Conservation (phyloP, 148 eudicot species). For the Dianthus caryophyllus region DNA sequence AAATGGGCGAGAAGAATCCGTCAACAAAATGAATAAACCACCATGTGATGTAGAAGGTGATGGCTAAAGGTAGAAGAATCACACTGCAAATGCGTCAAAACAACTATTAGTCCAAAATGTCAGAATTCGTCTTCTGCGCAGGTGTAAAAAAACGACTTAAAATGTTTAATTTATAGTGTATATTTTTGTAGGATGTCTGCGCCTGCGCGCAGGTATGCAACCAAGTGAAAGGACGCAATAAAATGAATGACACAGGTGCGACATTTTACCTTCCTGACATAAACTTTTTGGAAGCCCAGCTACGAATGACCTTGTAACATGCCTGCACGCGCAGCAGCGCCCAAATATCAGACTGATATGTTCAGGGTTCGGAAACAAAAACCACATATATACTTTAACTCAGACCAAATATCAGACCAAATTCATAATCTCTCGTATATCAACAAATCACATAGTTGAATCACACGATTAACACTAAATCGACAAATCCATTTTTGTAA, state of each 20-base stretch:
- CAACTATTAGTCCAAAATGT: background rate
- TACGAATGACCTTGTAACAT: slow-evolving; percentile 54
- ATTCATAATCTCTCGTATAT: no score
- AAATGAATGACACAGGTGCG: background rate
- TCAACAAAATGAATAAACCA: slow-evolving; percentile 74
- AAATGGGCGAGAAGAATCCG: slow-evolving; percentile 71
- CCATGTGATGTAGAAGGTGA: slow-evolving; percentile 71
- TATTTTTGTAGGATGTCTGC: background rate
- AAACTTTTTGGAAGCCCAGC: slow-evolving; percentile 72
- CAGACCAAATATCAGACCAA: no score
- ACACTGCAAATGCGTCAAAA: slow-evolving; percentile 44
- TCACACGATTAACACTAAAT: no score
- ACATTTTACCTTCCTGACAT: slow-evolving; percentile 63
- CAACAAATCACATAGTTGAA: no score
- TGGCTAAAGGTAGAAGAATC: slow-evolving; percentile 62
- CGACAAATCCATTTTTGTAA: no score
- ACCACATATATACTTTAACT: no score
- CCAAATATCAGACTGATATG: slow-evolving; percentile 1
- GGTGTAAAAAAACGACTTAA: no score
- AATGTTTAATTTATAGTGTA: no score
- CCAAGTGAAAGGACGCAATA: background rate
- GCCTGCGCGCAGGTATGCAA: no score
- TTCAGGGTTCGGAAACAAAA: no score
- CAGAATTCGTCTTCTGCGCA: no score
- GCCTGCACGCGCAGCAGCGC: slow-evolving; percentile 48